These are phyloP conservation scores for Aspergillus viridinutans DNA, from an alignment of 2,329 filamentous ascomycete species.

Conservation along the genomic window DNA sequence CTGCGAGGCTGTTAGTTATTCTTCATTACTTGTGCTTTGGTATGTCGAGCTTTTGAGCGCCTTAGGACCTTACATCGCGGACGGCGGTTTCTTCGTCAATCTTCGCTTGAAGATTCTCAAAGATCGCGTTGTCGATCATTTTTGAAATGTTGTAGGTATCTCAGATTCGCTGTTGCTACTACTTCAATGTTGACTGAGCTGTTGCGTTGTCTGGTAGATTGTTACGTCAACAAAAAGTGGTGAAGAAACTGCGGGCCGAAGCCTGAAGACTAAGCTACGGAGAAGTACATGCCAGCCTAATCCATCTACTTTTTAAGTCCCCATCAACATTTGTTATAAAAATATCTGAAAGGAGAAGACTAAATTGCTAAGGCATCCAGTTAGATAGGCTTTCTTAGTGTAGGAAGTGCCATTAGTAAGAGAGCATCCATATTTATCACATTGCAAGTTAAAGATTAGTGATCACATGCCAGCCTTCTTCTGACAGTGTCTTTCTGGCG, in stretches of 20 bases:
- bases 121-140: conserved; percentile 77
- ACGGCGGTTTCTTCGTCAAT: conserved; percentile 83
- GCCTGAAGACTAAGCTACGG: background rate
- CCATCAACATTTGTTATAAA: background rate
- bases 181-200: conserved; percentile 16
- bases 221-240: conserved; percentile 16
- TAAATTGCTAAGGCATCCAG: background rate
- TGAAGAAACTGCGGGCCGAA: conserved; percentile 16
- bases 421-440: no score
- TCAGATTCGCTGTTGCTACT: conserved; percentile 12
- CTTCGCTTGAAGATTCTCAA: conserved; percentile 79
- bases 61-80: conserved; percentile 58
- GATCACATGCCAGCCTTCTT: no score
- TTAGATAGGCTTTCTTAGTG: no score
- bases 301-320: background rate
- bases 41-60: background rate
- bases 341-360: background rate
- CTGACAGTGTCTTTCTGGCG: no score
- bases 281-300: background rate
- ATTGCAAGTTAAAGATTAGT: no score
- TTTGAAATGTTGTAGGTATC: conserved; percentile 22
- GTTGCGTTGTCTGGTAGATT: conserved; percentile 3
- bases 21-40: background rate
- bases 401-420: no score
- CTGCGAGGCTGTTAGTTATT: conserved; percentile 32